These are phyloP conservation scores for Globisporangium cystogenes DNA, from an alignment of 352 stramenopile species.

Conservation along the genomic window DNA sequence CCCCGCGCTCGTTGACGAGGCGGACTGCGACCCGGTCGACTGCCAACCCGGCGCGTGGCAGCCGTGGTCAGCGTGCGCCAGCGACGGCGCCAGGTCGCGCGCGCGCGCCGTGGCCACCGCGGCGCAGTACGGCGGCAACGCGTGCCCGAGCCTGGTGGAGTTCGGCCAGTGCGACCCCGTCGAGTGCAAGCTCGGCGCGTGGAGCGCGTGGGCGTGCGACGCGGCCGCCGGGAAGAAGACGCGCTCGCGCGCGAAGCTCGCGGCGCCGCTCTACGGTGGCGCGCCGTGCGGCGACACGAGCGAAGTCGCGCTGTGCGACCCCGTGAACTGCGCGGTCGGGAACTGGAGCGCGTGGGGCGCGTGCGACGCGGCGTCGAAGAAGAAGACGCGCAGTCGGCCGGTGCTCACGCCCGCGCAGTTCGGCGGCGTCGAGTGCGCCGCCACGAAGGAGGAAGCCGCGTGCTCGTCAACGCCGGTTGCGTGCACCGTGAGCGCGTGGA, in stretches of 20 bases:
- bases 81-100: conserved; percentile 24
- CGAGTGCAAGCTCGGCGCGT: conserved; percentile 39
- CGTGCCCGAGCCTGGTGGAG: conserved; percentile 22
- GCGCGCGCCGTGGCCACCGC: conserved; percentile 18
- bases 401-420: conserved; percentile 26
- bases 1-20: conserved; percentile 17
- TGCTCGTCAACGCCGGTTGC: conserved; percentile 16
- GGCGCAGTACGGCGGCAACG: conserved; percentile 33
- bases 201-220: conserved; percentile 34
- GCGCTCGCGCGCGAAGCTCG: conserved; percentile 22
- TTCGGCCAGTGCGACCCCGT: conserved; percentile 29
- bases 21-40: conserved; percentile 28
- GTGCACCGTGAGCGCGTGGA: conserved; percentile 23
- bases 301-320: conserved; percentile 30
- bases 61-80: conserved; percentile 26
- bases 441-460: conserved; percentile 7
- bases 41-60: conserved; percentile 30
- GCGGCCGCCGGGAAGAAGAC: conserved; percentile 24
- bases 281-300: conserved; percentile 21
- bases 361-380: conserved; percentile 23
- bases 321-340: conserved; percentile 43
- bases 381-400: conserved; percentile 22
- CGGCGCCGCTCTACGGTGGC: conserved; percentile 28
- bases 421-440: conserved; percentile 26
- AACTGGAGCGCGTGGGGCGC: conserved; percentile 21